Conservation (phyloP, 345 rosid genomes). For the Syzygium aqueum region DNA sequence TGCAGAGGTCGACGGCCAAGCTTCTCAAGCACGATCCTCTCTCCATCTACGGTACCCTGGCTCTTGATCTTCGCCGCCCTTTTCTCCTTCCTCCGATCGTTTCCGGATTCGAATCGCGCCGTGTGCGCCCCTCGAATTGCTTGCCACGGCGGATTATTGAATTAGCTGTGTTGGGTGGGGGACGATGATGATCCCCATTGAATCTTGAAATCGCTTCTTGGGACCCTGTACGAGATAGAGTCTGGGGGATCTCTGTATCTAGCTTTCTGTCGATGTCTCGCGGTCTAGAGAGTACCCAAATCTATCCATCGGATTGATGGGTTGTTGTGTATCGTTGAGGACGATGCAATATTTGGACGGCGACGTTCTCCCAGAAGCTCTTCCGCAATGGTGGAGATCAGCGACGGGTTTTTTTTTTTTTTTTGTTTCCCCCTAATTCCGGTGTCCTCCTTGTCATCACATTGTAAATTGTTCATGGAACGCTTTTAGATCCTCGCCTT, state of each 20-base stretch:
- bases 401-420: neutral
- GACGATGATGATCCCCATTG: neutral
- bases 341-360: neutral
- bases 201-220: neutral
- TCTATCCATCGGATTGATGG: neutral
- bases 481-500: neutral
- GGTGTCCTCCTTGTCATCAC: neutral
- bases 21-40: conserved; percentile 70
- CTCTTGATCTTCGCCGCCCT: neutral
- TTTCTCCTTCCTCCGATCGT: neutral
- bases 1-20: conserved; percentile 60
- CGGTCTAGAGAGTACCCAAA: neutral
- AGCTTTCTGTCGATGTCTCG: neutral
- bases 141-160: neutral
- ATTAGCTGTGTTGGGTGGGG: neutral
- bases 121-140: neutral
- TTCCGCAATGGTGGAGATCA: neutral
- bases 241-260: neutral
- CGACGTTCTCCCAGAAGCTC: neutral
- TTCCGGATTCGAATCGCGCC: too few species aligned
- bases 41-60: conserved; percentile 63
- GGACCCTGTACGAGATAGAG: neutral
- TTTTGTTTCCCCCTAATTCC: neutral
- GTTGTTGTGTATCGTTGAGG: neutral
- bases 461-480: neutral